Base-by-base conservation (phyloP, 768 basidiomycete species). In the Termitomyces sp. region DNA sequence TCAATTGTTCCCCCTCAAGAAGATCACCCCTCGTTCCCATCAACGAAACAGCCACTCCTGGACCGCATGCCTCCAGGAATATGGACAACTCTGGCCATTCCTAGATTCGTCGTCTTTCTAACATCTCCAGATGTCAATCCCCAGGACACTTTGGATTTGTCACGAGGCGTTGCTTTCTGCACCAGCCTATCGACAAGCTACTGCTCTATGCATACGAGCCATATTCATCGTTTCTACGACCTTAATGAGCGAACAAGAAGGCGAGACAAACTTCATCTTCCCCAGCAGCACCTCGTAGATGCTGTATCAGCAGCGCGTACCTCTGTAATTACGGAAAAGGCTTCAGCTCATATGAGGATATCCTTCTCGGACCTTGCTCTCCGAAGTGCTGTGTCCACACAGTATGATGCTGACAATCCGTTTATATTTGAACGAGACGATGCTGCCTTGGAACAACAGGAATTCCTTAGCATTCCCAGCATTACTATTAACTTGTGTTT, bases 61-160 rank as follows among this genome's bases (percentile, higher is more conserved):
- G 74, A 76, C 50, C 63, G 68, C 33, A 70, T 89, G 22, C 84
- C 85, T 2, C 68, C 75, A 12, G 90, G 91, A 1, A 61, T 88
- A 32, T 75, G 79, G 6, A 64, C 79, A 24, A 82, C 85, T 30
- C 22, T 88, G 34, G 79, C 89, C 0, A 61, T 95, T 44, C 81
- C 79, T 1, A 82, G 82, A 36, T 73, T 89, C 46, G 83, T 86
- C 27, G 65, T 90, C 10, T 85, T 91, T 56, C 67, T 93, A 51
- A 89, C 91, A 7, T 83, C 87, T n/a, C 82, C 81, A 36, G 95
- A 96, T 68, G 79, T 94, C 54, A 92, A 92, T 60, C 91, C 91
- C 0, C 72, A 78, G 0, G 88, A 88, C 54, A 79, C 81, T 39
- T 70, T 82, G 55, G 83, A 83, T 45, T 74, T 91, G 13, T 86